phyloP scores from a whole-genome alignment of 176 grass and related monocot species.

The Triticum turgidum region DNA sequence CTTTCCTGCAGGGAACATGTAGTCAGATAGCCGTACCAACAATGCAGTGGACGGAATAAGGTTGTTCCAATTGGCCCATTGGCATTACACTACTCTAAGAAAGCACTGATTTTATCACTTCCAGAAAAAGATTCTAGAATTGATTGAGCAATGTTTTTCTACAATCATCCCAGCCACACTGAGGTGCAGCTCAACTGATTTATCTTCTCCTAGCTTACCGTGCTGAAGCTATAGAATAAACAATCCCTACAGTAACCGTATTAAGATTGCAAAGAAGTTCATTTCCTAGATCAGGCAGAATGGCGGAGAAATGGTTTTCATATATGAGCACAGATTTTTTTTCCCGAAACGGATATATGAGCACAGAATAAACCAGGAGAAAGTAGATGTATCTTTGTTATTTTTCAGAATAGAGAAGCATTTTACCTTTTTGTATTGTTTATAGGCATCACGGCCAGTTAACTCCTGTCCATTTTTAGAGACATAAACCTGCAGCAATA shows the following conservation, averaged over 20 bases:
- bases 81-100: not conserved
- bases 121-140: not conserved
- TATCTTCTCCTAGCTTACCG: not conserved
- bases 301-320: not conserved
- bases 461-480: constrained; percentile 77
- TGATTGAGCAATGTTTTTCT: not conserved
- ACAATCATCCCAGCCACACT: not conserved
- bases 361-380: constrained; percentile 17
- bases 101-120: not conserved
- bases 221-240: not conserved
- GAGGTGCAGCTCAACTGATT: not conserved
- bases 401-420: not conserved
- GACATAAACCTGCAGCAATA: constrained; percentile 74
- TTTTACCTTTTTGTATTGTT: constrained; percentile 69
- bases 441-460: constrained; percentile 62
- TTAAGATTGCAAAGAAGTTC: not conserved
- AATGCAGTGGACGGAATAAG: not conserved
- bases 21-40: constrained; percentile 22
- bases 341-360: not conserved
- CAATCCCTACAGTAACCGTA: not conserved
- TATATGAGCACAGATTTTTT: not conserved
- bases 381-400: not conserved
- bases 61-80: not conserved
- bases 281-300: not conserved
- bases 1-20: constrained; percentile 44